Conservation (phyloP, 1,284 basidiomycete genomes). For the Flammula alnicola region DNA sequence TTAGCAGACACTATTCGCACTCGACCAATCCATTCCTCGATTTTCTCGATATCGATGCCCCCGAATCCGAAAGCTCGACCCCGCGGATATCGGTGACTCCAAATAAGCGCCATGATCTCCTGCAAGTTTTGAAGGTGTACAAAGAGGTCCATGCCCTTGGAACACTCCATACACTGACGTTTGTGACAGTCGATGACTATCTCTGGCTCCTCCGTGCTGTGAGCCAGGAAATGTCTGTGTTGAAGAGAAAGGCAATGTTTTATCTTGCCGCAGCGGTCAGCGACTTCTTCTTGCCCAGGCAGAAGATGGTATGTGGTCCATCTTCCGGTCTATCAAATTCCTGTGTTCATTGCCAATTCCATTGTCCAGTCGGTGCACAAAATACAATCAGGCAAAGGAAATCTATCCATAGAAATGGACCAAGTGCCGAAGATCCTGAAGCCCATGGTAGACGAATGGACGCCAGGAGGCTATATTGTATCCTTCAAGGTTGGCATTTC, state of each 20-base stretch:
- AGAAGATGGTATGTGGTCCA: constrained; percentile 86
- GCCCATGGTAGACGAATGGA: constrained; percentile 94
- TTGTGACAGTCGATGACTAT: constrained; percentile 96
- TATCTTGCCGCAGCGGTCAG: constrained; percentile 98
- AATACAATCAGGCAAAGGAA: constrained; percentile 95
- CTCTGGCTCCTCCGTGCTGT: constrained; percentile 90
- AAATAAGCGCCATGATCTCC: constrained; percentile 66
- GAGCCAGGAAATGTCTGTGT: constrained; percentile 68
- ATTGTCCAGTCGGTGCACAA: constrained; percentile 88
- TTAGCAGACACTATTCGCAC: constrained; percentile 96
- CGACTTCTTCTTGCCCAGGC: constrained; percentile 94
- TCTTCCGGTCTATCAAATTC: too few relatives aligned
- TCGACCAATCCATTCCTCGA: constrained; percentile 98
- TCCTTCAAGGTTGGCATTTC: constrained; percentile 84
- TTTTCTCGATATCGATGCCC: constrained; percentile 79
- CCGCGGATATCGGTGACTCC: constrained; percentile 68
- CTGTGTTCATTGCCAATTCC: not conserved
- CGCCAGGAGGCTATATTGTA: constrained; percentile 88
- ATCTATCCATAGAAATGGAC: constrained; percentile 95
- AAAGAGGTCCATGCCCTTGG: constrained; percentile 78
- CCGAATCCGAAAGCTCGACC: constrained; percentile 27
- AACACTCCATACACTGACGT: constrained; percentile 84
- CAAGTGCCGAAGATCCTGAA: constrained; percentile 97
- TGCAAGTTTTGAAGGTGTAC: constrained; percentile 81
- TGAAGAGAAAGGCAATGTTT: constrained; percentile 84